A percentile compares a stretch with the other conserved stretches of the same genome.
These are phyloP conservation scores for Pezizomycotina sp. DNA, from an alignment of 2,329 filamentous ascomycete species.

Conservation along the genomic window DNA sequence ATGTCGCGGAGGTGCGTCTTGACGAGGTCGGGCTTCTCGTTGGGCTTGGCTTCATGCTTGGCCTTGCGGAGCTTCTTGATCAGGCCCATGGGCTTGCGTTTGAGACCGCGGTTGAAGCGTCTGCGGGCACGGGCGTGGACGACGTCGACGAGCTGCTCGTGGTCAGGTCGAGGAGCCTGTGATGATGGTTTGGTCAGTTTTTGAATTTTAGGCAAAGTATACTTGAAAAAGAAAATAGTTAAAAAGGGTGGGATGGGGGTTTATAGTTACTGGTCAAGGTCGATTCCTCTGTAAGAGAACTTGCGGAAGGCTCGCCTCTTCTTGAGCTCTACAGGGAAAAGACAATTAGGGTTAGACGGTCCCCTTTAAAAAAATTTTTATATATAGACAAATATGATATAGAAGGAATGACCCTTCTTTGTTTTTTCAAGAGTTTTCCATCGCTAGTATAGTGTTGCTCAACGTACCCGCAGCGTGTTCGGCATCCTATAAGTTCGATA, in stretches of 20 bases:
- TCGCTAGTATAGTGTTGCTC: conserved; percentile 6
- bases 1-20: conserved; percentile 99
- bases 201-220: conserved; percentile 1
- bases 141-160: conserved; percentile 97
- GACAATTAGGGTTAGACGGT: conserved; percentile 21
- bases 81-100: conserved; percentile 99
- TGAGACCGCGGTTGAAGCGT: conserved; percentile 98
- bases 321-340: conserved; percentile 62
- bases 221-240: conserved; percentile 7
- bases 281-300: conserved; percentile 98
- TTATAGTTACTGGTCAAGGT: conserved; percentile 85
- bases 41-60: conserved; percentile 96
- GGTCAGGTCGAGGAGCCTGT: conserved; percentile 91
- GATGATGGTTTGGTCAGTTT: conserved; percentile 19
- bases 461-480: conserved; percentile 25
- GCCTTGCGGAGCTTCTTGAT: conserved; percentile 99
- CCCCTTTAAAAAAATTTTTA: conserved; percentile 21
- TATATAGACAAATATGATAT: conserved; percentile 4
- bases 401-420: conserved; percentile 1
- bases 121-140: conserved; percentile 97
- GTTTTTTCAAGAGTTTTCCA: too few species aligned
- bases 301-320: conserved; percentile 99
- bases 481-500: conserved; percentile 22
- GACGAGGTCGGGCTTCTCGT: conserved; percentile 99
- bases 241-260: conserved; percentile 9